Conservation (phyloP, 148 eudicot species). For the Mesembryanthemum crystallinum region DNA sequence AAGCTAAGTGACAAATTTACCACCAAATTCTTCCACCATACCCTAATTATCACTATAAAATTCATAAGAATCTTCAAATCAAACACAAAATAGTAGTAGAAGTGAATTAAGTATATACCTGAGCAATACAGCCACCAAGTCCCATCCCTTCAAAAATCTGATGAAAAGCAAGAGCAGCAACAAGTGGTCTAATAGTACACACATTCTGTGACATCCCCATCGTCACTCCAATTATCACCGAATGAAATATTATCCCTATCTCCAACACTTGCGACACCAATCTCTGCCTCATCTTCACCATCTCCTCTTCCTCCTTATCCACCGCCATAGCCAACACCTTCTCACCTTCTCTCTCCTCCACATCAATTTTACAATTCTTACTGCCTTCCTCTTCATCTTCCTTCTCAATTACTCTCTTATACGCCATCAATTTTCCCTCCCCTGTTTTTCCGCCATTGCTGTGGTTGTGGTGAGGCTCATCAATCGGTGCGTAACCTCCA, state of each 20-base stretch:
- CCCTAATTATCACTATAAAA: too few relatives aligned
- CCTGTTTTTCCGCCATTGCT: not conserved
- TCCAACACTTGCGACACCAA: slow-evolving; percentile 84
- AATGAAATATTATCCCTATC: slow-evolving; percentile 84
- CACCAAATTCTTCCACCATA: too few relatives aligned
- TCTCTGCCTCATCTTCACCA: slow-evolving; percentile 58
- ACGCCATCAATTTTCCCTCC: slow-evolving; percentile 10
- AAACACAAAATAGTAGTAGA: not conserved
- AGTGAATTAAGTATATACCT: slow-evolving; percentile 35
- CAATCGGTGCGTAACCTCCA: slow-evolving; percentile 30
- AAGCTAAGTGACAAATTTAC: too few relatives aligned
- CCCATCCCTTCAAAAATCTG: slow-evolving; percentile 92
- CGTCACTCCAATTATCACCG: slow-evolving; percentile 77
- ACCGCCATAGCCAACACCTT: slow-evolving; percentile 12
- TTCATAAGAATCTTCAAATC: not conserved
- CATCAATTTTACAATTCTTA: slow-evolving; percentile 19
- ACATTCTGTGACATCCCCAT: slow-evolving; percentile 87
- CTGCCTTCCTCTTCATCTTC: slow-evolving; percentile 6
- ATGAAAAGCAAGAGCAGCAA: slow-evolving; percentile 81
- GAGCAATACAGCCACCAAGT: slow-evolving; percentile 88
- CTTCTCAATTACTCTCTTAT: slow-evolving; percentile 1
- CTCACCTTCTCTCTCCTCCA: slow-evolving; percentile 13
- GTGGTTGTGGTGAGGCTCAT: slow-evolving; percentile 7
- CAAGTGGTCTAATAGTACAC: slow-evolving; percentile 71
- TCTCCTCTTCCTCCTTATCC: slow-evolving; percentile 24